Conservation (phyloP, 1,284 basidiomycete species). For the Pisolithus thermaeus region DNA sequence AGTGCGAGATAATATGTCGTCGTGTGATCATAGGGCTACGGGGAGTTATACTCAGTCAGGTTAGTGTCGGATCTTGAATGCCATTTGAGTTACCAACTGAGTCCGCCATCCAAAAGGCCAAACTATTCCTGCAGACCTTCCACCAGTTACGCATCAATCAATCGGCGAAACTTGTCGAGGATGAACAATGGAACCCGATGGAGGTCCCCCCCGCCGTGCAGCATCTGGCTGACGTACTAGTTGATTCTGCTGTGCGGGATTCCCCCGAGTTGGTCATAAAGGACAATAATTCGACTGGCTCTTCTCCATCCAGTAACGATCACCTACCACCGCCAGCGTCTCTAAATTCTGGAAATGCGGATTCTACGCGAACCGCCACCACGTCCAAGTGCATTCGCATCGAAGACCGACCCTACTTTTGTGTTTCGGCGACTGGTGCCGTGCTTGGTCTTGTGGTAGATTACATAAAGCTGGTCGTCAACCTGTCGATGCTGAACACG, state of each 20-base stretch:
- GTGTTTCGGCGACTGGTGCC: slow-evolving; percentile 82
- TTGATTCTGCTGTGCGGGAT: slow-evolving; percentile 81
- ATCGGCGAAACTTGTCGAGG: slow-evolving; percentile 87
- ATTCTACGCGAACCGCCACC: slow-evolving; percentile 26
- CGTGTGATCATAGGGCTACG: slow-evolving; percentile 91
- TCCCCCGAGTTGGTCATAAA: slow-evolving; percentile 59
- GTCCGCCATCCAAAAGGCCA: slow-evolving; percentile 50
- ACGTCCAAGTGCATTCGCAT: slow-evolving; percentile 73
- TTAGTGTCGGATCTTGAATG: slow-evolving; percentile 22
- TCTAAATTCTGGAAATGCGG: slow-evolving; percentile 22
- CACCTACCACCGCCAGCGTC: slow-evolving; percentile 27
- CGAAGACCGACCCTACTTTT: slow-evolving; percentile 79
- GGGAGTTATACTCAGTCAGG: slow-evolving; percentile 78
- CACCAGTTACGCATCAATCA: slow-evolving; percentile 79
- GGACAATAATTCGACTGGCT: slow-evolving; percentile 1
- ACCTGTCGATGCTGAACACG: slow-evolving; percentile 83
- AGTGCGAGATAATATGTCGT: slow-evolving; percentile 78
- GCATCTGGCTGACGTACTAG: slow-evolving; percentile 64
- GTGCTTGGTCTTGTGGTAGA: slow-evolving; percentile 76
- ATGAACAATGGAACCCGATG: slow-evolving; percentile 79
- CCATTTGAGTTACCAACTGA: slow-evolving; percentile 5
- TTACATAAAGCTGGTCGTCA: slow-evolving; percentile 86
- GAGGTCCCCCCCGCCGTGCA: slow-evolving; percentile 72
- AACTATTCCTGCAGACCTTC: slow-evolving; percentile 80
- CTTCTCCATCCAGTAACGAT: slow-evolving; percentile 17